Evolutionary conservation across 805 yeast genomes (phyloP), one percentile per base, ranked within the genome.

Genomic region (Citeromyces matritensis): DNA sequence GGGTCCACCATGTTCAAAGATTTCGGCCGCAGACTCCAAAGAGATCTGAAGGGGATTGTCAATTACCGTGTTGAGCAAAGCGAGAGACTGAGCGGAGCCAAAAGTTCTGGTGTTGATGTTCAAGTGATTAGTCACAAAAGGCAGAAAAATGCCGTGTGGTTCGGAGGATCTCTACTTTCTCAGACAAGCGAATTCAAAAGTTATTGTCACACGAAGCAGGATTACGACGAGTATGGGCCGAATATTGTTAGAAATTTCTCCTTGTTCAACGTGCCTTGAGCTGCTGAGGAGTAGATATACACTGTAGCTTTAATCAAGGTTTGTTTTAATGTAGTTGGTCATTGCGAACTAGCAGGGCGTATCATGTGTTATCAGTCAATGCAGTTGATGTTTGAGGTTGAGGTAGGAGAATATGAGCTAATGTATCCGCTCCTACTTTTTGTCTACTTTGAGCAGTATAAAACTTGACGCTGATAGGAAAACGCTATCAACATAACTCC

Each of bases 1-100:
- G 99, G 98, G 29, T 85, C 96, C 2, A 91, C 98, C 7, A 91
- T 91, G 98, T 91, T 91, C 58, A 85, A 85, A 50, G 97, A 91
- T 54, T 91, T 91, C 49, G 97, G 97, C 29, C 80, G 97, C 60
- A 74, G 99, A 58, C 65, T 91, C 44, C 98, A 91, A 60, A 79
- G 96, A 58, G 99, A 91, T 55, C 63, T 91, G 47, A 83, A 84
- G 58, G 55, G 69, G 9, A 64, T 91, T 41, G 97, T 86, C 15
- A 86, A 82, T 48, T 85, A 81, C 40, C 76, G 99, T 58, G 84
- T 91, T 38, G 73, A 75, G 33, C 65, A 66, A 37, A 77, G 86
- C 51, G 98, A 91, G 58, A 62, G 63, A 44, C 60, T 76, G 37
- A 73, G 85, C 45, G 78, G 78, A 34, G 67, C 72, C 27, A 80